These are phyloP conservation scores for Pythium aquatile DNA, from an alignment of 352 stramenopile genomes.

Conservation along the genomic window DNA sequence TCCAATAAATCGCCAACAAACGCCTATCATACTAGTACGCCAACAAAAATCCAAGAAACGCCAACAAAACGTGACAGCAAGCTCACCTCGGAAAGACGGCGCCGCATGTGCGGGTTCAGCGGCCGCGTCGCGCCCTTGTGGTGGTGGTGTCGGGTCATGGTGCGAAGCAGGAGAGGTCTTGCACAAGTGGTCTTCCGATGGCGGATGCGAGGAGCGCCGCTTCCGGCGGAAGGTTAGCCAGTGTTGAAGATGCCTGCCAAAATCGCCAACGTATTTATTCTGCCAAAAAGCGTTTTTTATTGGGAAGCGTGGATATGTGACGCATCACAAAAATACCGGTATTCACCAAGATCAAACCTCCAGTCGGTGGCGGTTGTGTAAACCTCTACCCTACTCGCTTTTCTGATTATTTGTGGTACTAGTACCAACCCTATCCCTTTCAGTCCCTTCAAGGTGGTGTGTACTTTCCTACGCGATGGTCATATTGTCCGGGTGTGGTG, in stretches of 20 bases:
- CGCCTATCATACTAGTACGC: not conserved
- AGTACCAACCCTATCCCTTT: too few relatives aligned
- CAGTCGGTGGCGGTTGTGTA: too few relatives aligned
- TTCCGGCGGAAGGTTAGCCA: not conserved
- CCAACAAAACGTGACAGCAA: not conserved
- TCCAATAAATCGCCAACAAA: not conserved
- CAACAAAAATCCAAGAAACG: too few relatives aligned
- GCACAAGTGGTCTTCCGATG: not conserved
- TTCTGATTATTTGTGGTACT: too few relatives aligned
- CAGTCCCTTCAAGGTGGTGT: not conserved
- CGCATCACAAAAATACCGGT: too few relatives aligned
- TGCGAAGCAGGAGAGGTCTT: not conserved
- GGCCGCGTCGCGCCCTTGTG: constrained; percentile 74
- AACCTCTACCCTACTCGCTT: too few relatives aligned
- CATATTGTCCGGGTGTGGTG: too few relatives aligned
- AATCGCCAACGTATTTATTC: not conserved
- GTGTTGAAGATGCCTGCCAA: constrained; percentile 1
- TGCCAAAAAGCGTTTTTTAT: constrained; percentile 1
- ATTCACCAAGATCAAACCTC: too few relatives aligned
- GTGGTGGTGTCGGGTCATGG: constrained; percentile 16
- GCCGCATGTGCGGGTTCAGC: constrained; percentile 30
- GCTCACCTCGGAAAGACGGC: constrained; percentile 37
- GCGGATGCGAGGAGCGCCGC: not conserved
- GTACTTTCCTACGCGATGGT: not conserved
- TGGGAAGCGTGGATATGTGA: too few relatives aligned